phyloP scores from a whole-genome alignment of 768 basidiomycete species.

The Tulasnella sp. region DNA sequence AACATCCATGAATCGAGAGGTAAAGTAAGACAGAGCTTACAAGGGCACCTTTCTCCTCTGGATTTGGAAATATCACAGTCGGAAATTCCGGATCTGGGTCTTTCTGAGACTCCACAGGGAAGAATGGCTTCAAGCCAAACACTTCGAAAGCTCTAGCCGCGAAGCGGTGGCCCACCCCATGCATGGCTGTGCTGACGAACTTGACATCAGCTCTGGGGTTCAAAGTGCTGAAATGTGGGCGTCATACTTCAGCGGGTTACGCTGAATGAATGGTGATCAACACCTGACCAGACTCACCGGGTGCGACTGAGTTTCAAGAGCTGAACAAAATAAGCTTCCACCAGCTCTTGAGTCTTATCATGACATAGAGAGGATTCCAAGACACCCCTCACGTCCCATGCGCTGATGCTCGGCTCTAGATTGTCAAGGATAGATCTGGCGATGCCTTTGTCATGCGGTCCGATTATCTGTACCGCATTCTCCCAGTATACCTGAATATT shows the following conservation, averaged over 20 bases:
- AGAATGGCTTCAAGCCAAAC: conserved; percentile 49
- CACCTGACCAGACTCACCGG: not conserved
- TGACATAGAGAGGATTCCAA: conserved; percentile 36
- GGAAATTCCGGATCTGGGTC: conserved; percentile 75
- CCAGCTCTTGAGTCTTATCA: conserved; percentile 50
- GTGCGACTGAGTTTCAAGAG: conserved; percentile 24
- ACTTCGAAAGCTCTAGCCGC: conserved; percentile 43
- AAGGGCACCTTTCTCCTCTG: conserved; percentile 69
- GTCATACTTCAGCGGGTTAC: not conserved
- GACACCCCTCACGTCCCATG: conserved; percentile 33
- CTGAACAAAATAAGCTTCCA: conserved; percentile 43
- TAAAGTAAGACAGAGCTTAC: not conserved
- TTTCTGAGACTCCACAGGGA: conserved; percentile 54
- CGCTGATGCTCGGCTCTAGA: conserved; percentile 35
- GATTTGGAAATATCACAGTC: conserved; percentile 78
- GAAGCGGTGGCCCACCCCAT: conserved; percentile 71
- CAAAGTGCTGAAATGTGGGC: conserved; percentile 23
- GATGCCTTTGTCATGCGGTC: conserved; percentile 73
- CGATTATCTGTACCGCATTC: conserved; percentile 82
- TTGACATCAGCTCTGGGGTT: conserved; percentile 35
- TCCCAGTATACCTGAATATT: conserved; percentile 69
- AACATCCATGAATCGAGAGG: not conserved
- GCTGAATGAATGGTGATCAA: not conserved
- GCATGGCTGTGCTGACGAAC: conserved; percentile 85
- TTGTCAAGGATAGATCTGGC: conserved; percentile 50